phyloP scores from a whole-genome alignment of 768 basidiomycete species.

The Suillus subluteus region DNA sequence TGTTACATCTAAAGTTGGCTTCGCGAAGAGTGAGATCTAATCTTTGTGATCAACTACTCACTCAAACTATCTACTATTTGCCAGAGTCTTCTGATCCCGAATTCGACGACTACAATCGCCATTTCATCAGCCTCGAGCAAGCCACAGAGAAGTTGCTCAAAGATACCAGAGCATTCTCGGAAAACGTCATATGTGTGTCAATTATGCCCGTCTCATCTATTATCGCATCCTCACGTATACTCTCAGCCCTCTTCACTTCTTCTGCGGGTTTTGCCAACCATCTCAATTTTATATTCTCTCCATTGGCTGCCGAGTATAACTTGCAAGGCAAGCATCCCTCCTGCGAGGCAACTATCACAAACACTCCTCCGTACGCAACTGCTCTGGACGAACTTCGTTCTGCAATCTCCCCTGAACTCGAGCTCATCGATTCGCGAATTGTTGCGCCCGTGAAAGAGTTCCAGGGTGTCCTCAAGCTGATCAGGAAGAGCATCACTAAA shows the following conservation, averaged over 20 bases:
- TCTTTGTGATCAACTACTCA: constrained; percentile 1
- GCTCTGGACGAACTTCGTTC: constrained; percentile 83
- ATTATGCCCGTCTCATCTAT: constrained; percentile 3
- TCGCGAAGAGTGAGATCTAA: constrained; percentile 78
- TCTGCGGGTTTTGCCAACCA: constrained; percentile 67
- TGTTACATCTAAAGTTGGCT: constrained; percentile 85
- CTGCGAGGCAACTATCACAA: constrained; percentile 74
- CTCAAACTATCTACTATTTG: constrained; percentile 7
- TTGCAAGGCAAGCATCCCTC: constrained; percentile 79
- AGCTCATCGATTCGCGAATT: constrained; percentile 89
- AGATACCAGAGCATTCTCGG: constrained; percentile 86
- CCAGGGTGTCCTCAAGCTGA: constrained; percentile 81
- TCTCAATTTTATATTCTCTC: constrained; percentile 64
- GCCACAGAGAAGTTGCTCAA: constrained; percentile 90
- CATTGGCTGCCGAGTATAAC: constrained; percentile 77
- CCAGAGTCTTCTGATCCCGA: constrained; percentile 84
- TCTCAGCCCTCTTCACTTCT: constrained; percentile 64
- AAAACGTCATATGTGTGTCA: constrained; percentile 69
- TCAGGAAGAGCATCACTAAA: constrained; percentile 94
- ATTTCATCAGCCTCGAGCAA: constrained; percentile 77
- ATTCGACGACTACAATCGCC: constrained; percentile 84
- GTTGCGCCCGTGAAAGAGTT: constrained; percentile 88
- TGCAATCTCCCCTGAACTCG: constrained; percentile 85
- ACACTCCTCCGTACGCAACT: constrained; percentile 70
- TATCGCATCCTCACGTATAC: constrained; percentile 8